Conservation (phyloP, 768 basidiomycete genomes). For the Kwoniella dendrophila region DNA sequence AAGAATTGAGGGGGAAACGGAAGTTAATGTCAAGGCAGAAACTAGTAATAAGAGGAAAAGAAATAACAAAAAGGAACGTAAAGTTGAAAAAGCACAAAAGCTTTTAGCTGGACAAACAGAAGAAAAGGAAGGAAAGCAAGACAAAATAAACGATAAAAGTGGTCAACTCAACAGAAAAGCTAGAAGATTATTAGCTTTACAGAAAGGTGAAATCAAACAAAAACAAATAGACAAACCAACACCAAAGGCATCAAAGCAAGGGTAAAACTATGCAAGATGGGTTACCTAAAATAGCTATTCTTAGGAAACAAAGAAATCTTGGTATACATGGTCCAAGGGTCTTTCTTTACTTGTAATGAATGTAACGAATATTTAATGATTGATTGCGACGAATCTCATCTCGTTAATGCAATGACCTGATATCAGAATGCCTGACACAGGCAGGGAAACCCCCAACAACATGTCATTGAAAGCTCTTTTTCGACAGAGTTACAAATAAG, state of each 20-base stretch:
- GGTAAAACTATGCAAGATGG: neutral
- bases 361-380: no score
- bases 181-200: slow-evolving; percentile 28
- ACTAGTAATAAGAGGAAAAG: slow-evolving; percentile 4
- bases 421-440: no score
- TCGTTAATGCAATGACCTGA: no score
- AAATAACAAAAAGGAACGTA: slow-evolving; percentile 19
- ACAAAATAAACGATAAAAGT: neutral
- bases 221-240: neutral
- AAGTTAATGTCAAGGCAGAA: neutral
- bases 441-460: no score
- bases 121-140: neutral
- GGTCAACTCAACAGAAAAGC: slow-evolving; percentile 33
- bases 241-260: neutral
- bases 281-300: neutral
- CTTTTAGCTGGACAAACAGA: neutral
- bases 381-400: no score
- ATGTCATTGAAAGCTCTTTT: no score
- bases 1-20: neutral
- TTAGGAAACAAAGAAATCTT: neutral
- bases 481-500: no score
- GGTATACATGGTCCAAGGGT: no score
- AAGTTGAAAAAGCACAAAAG: slow-evolving; percentile 9
- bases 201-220: slow-evolving; percentile 16
- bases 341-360: no score